Evolutionary conservation across 305 asterid species (phyloP).

Genomic region (Vinca major): DNA sequence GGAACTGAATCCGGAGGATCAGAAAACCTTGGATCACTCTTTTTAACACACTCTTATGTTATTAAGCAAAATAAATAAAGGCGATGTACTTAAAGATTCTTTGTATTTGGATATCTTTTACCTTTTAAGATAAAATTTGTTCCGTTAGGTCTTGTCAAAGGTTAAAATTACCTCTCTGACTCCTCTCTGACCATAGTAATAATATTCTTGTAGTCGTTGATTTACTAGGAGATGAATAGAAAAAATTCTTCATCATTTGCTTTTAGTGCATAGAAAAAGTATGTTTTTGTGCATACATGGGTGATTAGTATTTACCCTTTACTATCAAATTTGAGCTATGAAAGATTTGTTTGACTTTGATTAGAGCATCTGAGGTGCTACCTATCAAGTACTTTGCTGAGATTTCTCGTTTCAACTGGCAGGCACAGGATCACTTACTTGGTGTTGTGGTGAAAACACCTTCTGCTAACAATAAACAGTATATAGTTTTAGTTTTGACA

Average conservation of each 20-base stretch:
- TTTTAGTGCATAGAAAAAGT: slow-evolving; percentile 1
- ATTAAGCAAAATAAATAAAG: background rate
- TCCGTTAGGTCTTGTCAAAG: background rate
- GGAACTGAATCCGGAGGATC: background rate
- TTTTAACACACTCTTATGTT: background rate
- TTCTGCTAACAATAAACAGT: slow-evolving; percentile 56
- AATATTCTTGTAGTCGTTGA: background rate
- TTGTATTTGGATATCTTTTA: background rate
- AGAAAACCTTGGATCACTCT: background rate
- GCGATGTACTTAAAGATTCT: background rate
- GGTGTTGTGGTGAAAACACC: slow-evolving; percentile 85
- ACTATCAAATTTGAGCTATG: background rate
- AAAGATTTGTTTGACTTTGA: background rate
- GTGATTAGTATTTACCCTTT: background rate
- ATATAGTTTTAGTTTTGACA: slow-evolving; percentile 73
- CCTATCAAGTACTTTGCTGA: background rate
- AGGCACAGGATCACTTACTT: slow-evolving; percentile 88
- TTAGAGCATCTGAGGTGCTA: background rate
- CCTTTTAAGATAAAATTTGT: background rate
- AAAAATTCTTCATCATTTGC: background rate
- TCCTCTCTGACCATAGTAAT: background rate
- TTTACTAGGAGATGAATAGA: background rate
- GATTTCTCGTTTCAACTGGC: slow-evolving; percentile 26
- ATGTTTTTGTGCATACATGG: no score
- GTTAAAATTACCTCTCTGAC: background rate